Evolutionary conservation across 306 rosid species (phyloP).

Genomic region (Trifolium dubium): DNA sequence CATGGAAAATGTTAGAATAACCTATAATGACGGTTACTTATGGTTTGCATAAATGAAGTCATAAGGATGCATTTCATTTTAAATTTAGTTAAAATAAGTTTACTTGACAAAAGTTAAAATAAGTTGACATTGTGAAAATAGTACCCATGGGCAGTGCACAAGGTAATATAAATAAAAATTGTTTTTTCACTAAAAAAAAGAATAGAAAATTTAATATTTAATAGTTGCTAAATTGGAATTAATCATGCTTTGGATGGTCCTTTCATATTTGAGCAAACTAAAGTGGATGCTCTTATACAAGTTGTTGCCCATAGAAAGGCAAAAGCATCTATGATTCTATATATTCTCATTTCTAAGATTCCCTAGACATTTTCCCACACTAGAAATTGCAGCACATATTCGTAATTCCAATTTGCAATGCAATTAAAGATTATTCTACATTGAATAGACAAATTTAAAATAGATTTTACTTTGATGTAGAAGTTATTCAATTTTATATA

Average conservation of each 20-base stretch:
- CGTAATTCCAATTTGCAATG: not conserved
- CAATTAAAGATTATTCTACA: conserved; percentile 13
- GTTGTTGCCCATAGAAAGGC: conserved; percentile 1
- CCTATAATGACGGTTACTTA: too few species aligned
- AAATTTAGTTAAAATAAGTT: not conserved
- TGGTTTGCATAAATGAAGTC: not conserved
- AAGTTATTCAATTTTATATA: too few species aligned
- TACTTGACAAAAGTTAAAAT: too few species aligned
- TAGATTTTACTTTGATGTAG: not conserved
- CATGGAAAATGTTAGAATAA: too few species aligned
- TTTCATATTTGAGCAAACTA: not conserved
- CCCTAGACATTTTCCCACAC: conserved; percentile 22
- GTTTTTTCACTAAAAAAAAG: too few species aligned
- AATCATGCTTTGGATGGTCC: not conserved
- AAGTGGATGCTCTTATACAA: not conserved
- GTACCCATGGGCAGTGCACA: too few species aligned
- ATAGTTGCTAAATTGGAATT: too few species aligned
- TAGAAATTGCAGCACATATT: conserved; percentile 32
- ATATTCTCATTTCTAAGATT: not conserved
- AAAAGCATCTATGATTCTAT: conserved; percentile 3
- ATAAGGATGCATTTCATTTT: not conserved
- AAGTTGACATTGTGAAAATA: too few species aligned
- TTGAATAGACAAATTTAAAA: not conserved
- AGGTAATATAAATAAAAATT: too few species aligned
- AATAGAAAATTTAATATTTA: too few species aligned